Percentiles rank a stretch among this genome's conserved stretches.
These are phyloP conservation scores for Cordyceps cicadae DNA, from an alignment of 2,329 filamentous ascomycete species.

Conservation along the genomic window DNA sequence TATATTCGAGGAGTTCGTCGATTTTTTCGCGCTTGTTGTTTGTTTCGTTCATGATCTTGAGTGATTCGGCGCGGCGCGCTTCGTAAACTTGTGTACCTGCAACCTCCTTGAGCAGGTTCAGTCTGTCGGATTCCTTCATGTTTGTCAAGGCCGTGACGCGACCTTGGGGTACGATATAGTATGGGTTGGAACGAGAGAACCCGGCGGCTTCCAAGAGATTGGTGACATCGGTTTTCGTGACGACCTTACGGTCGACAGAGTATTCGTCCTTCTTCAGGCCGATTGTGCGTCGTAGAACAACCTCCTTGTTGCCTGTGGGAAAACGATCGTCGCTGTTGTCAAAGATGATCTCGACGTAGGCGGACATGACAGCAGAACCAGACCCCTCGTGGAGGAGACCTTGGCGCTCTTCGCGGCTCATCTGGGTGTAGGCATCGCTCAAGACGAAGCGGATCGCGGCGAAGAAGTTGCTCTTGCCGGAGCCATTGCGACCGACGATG, in stretches of 20 bases:
- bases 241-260: slow-evolving; percentile 92
- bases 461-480: slow-evolving; percentile 99
- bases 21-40: slow-evolving; percentile 93
- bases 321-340: slow-evolving; percentile 97
- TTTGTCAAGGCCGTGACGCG: slow-evolving; percentile 94
- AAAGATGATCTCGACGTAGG: slow-evolving; percentile 99
- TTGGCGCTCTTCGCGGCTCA: slow-evolving; percentile 92
- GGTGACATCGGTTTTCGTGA: slow-evolving; percentile 88
- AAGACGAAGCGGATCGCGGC: slow-evolving; percentile 97
- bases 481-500: slow-evolving; percentile 97
- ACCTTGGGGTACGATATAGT: slow-evolving; percentile 97
- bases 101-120: slow-evolving; percentile 93
- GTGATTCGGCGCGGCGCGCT: slow-evolving; percentile 76
- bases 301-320: slow-evolving; percentile 82
- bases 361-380: slow-evolving; percentile 95
- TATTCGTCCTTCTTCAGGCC: slow-evolving; percentile 98
- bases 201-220: slow-evolving; percentile 92
- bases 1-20: slow-evolving; percentile 83
- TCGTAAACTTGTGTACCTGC: slow-evolving; percentile 97
- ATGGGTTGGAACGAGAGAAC: slow-evolving; percentile 94
- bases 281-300: slow-evolving; percentile 87
- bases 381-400: slow-evolving; percentile 96
- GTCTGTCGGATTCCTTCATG: slow-evolving; percentile 91
- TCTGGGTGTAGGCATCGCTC: slow-evolving; percentile 92
- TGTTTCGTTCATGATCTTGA: slow-evolving; percentile 96